Evolutionary conservation across 2,329 filamentous ascomycete genomes (phyloP).

Genomic region (Paraphoma sp.): DNA sequence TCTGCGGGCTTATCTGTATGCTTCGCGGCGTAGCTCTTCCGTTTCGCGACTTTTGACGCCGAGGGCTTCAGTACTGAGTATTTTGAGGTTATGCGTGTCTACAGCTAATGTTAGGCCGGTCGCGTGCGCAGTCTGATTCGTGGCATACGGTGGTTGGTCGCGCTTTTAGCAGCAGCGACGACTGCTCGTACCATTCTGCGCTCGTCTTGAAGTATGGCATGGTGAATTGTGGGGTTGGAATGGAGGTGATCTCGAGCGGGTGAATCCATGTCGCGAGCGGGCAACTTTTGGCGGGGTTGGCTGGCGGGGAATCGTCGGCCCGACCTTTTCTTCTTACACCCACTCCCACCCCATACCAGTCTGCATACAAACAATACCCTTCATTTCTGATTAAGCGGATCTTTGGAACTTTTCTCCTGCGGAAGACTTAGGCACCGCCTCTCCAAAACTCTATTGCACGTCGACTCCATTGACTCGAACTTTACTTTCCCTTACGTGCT

Average conservation of each 20-base stretch:
- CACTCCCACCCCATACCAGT: no score
- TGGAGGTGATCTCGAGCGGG: background rate
- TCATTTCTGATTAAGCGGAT: background rate
- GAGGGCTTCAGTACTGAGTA: conserved; percentile 72
- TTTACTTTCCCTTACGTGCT: background rate
- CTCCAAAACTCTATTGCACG: no score
- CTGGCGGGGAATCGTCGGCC: conserved; percentile 15
- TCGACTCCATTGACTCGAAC: no score
- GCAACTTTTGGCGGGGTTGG: conserved; percentile 40
- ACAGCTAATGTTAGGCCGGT: conserved; percentile 17
- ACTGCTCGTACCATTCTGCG: conserved; percentile 92
- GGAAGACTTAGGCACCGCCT: no score
- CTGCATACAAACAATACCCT: background rate
- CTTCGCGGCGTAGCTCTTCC: conserved; percentile 41
- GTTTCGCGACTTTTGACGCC: conserved; percentile 41
- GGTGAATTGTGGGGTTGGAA: conserved; percentile 17
- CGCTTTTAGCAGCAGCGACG: conserved; percentile 82
- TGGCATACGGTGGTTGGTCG: conserved; percentile 78
- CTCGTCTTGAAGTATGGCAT: conserved; percentile 86
- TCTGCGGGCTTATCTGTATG: conserved; percentile 33
- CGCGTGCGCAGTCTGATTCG: conserved; percentile 9
- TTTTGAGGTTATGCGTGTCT: conserved; percentile 92
- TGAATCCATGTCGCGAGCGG: conserved; percentile 19
- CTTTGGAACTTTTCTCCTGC: background rate
- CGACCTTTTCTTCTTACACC: background rate